Evolutionary conservation across 768 basidiomycete species (phyloP), one percentile per base, ranked within the genome.

Genomic region (Boletus vinaceobasis): DNA sequence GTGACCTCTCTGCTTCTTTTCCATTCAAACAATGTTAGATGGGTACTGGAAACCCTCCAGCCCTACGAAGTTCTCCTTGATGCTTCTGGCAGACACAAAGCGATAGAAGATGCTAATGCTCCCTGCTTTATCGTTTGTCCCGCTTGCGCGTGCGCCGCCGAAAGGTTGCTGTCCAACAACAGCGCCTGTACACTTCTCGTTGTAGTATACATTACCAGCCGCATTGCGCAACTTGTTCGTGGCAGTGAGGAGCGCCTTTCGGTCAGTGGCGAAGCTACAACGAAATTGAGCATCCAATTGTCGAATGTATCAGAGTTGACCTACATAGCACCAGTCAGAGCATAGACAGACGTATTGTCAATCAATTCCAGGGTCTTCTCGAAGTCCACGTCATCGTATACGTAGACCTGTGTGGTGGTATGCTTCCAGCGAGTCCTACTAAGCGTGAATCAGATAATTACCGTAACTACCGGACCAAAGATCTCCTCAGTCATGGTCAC

Each of bases 121-220:
- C 23, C 90, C 97, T 1, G 95, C 93, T 75, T 98, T 99, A 73
- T 98, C 97, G 77, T 98, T 98, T 58, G 96, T 99, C 29, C 97
- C 96, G 66, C 89, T 92, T 32, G 81, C 90, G 36, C 95, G 84
- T 2, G 85, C 91, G 31, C 97, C 97, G 45, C 97, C 97, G 68
- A 99, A 99, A 11, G 97, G 96, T 73, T 99, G 95, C 71, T 98
- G 95, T 9, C 94, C 96, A 35, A 98, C 93, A 46, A 92, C 90
- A n/a, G 93, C 94, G 32, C 93, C 93, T 2, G 96, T 99, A 73
- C 93, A 98, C 72, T 96, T 95, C 63, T 98, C 95, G 72, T 98
- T 98, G 75, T 94, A 93, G 77, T 99, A 99, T 52, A 96, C 85
- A 71, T 98, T 99, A 3, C 97, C 97, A 4, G 97, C 92, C 1